Base-by-base conservation (phyloP, 805 yeast genomes). In the Yarrowia osloensis region DNA sequence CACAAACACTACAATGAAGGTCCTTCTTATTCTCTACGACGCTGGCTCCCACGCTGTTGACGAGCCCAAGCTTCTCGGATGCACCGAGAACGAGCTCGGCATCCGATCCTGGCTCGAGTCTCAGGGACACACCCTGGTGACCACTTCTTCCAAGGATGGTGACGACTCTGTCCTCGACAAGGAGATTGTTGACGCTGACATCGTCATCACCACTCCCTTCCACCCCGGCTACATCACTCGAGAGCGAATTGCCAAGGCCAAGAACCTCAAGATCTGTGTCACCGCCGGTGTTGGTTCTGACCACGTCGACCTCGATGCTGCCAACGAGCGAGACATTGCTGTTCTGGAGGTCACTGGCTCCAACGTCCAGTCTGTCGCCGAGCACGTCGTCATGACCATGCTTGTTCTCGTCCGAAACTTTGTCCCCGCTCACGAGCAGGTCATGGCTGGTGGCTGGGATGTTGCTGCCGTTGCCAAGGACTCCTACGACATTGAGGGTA, bases 241-340 rank as follows among this genome's bases (percentile, higher is more conserved):
- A 24, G 49, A 44, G 49, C 49, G 49, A 44, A 44, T 44, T 24
- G 49, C 49, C 19, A 44, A 44, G 49, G 49, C 49, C 49, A 44
- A 44, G 49, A 44, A 44, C 49, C 49, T 44, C 29, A 44, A 44
- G 29, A 44, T 44, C 19, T 44, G 49, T 24, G 29, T 44, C 19
- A 44, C 49, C 15, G 49, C 49, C 29, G 49, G 49, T 15, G 49
- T 44, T 44, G 49, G 49, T 24, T 44, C 49, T 17, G 49, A 44
- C 49, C 49, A 44, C 29, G 49, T 44, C 19, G 49, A 44, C 29
- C 49, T 44, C 11, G 49, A 44, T 8, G 49, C 49, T 3, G 49
- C 49, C 49, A 44, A 44, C 49, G 49, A 44, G 49, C 49, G 49
- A 44, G n/a, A 44, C 49, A 44, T 44, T 24, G 47, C 47, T 9